Evolutionary conservation across 2,329 filamentous ascomycete genomes (phyloP).

Genomic region (Phialophora macrospora): DNA sequence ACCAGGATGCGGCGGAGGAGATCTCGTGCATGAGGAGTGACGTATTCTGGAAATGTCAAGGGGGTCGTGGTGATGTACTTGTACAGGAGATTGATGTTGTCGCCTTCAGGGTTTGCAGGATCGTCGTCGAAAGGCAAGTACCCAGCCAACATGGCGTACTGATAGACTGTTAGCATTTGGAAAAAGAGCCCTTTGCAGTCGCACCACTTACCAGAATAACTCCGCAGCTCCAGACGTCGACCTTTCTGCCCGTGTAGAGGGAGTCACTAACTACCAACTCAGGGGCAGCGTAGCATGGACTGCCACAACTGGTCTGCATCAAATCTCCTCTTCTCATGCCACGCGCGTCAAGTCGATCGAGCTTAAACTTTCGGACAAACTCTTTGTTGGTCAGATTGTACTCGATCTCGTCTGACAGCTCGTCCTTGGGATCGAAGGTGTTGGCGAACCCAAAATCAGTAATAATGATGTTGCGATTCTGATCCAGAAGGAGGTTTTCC

Average conservation of each 20-base stretch:
- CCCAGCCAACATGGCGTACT: slow-evolving; percentile 99
- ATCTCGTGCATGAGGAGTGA: slow-evolving; percentile 93
- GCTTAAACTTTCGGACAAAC: slow-evolving; percentile 81
- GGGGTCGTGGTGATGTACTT: slow-evolving; percentile 99
- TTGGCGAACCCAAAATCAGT: slow-evolving; percentile 99
- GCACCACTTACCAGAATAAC: slow-evolving; percentile 82
- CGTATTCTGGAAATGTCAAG: slow-evolving; percentile 97
- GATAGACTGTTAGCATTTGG: slow-evolving; percentile 33
- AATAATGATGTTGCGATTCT: slow-evolving; percentile 98
- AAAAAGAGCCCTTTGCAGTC: slow-evolving; percentile 1
- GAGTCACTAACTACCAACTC: slow-evolving; percentile 98
- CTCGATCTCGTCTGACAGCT: slow-evolving; percentile 88
- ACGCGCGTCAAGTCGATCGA: slow-evolving; percentile 77
- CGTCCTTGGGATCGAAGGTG: slow-evolving; percentile 88
- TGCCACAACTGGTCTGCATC: slow-evolving; percentile 99
- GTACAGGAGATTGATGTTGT: slow-evolving; percentile 98
- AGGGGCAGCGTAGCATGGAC: slow-evolving; percentile 95
- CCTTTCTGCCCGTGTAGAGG: slow-evolving; percentile 94
- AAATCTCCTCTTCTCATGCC: slow-evolving; percentile 85
- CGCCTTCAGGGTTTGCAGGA: slow-evolving; percentile 95
- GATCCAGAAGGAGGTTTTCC: slow-evolving; percentile 91
- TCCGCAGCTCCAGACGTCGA: slow-evolving; percentile 99
- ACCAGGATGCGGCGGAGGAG: slow-evolving; percentile 91
- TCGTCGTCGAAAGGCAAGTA: slow-evolving; percentile 98
- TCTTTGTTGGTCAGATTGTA: slow-evolving; percentile 84